A percentile compares a stretch with the other conserved stretches of the same genome.
Conservation (phyloP, 768 basidiomycete species). For the Rhodocollybia butyracea region DNA sequence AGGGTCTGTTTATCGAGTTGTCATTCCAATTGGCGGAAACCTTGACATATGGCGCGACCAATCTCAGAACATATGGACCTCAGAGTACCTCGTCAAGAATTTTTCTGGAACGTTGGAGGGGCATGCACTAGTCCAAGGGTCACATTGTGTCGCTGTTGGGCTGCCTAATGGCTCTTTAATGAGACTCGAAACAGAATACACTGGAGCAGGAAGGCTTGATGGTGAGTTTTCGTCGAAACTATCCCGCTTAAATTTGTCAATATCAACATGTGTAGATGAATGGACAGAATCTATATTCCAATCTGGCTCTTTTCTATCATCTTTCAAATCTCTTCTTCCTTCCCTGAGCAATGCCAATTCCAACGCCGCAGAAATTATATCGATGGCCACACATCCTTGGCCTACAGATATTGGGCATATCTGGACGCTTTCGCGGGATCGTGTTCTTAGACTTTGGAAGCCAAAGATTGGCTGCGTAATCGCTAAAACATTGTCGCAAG, state of each 20-base stretch:
- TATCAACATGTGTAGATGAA: conserved; percentile 48
- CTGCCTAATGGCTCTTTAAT: conserved; percentile 61
- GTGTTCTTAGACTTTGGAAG: conserved; percentile 83
- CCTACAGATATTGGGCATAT: conserved; percentile 72
- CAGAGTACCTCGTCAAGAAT: conserved; percentile 66
- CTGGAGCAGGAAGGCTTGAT: conserved; percentile 50
- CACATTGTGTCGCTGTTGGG: conserved; percentile 62
- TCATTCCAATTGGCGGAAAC: conserved; percentile 55
- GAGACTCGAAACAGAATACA: conserved; percentile 62
- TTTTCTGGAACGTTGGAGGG: conserved; percentile 38
- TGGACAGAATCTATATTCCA: conserved; percentile 69
- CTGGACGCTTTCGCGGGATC: conserved; percentile 87
- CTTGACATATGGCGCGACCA: conserved; percentile 58
- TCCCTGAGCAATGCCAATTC: conserved; percentile 39
- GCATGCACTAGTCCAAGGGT: conserved; percentile 64
- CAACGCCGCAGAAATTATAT: conserved; percentile 59
- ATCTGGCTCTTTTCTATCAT: conserved; percentile 56
- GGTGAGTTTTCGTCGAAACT: conserved; percentile 40
- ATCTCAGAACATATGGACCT: conserved; percentile 51
- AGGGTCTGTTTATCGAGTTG: conserved; percentile 72
- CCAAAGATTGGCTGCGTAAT: conserved; percentile 71
- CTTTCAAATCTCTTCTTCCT: conserved; percentile 65
- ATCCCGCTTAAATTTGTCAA: not conserved
- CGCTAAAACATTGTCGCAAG: conserved; percentile 47
- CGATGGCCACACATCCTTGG: conserved; percentile 69